Base-by-base conservation (phyloP, 805 yeast genomes). In the Yarrowia sp. region DNA sequence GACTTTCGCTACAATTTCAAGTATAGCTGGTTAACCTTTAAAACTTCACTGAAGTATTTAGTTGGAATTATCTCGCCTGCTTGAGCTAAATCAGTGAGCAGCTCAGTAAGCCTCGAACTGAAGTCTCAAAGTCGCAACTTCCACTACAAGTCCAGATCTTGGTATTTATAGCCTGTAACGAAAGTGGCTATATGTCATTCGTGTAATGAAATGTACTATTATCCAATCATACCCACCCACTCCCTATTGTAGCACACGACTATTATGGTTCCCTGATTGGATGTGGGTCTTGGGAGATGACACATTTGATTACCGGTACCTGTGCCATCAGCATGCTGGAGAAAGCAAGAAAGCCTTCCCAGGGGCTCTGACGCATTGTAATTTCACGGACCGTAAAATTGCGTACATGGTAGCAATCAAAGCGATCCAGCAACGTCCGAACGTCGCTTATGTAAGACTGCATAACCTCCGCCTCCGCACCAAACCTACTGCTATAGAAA, bases 401-500 rank as follows among this genome's bases (percentile, higher is more conserved):
- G 49, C 24, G 33, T 5, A 24, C 15, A 14, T 14, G 24, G 34
- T 14, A 46, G 34, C 50, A 24, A 46, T 8, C 34, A 14, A 46
- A n/a, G 4, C 34, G 15, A 13, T 19, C n/a, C 17, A 50, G 24
- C 40, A n/a, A 49, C 9, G 50, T 24, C 50, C 38, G 13, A 10
- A 10, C 7, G 14, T 30, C 36, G 38, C 55, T 50, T 50, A 50
- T 17, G 9, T 50, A 50, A 50, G 9, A 24, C 9, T 33, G 53
- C 53, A 49, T 49, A n/a, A 49, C 53, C 24, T 50, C 55, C 55
- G 55, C 40, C 55, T 50, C 55, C 55, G 55, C 55, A 50, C 55
- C 14, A 50, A 50, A 50, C 60, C 44, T 53, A 53, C 33, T 17
- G 13, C 24, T 3, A 5, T 30, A 14, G 36, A 38, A 38, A 19